phyloP scores from a whole-genome alignment of 768 basidiomycete genomes.

The Phylloporus sp. region DNA sequence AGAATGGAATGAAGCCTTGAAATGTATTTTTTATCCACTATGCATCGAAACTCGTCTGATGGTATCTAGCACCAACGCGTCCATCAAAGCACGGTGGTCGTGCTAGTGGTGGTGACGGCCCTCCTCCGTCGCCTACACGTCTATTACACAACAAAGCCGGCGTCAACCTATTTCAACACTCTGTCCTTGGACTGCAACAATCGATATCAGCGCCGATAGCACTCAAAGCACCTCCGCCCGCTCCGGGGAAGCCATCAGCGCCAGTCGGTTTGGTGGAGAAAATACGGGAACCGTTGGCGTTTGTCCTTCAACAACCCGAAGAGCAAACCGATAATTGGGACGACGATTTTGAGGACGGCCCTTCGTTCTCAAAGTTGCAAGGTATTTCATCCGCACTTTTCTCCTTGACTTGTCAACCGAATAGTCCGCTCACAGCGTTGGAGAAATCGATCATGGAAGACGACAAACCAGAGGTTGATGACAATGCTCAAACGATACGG shows the following conservation, averaged over 20 bases:
- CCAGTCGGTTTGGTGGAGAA: slow-evolving; percentile 34
- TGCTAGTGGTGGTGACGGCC: slow-evolving; percentile 30
- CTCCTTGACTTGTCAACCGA: neutral
- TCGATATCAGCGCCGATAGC: slow-evolving; percentile 30
- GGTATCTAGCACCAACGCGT: slow-evolving; percentile 57
- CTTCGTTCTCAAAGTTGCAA: slow-evolving; percentile 81
- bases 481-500: slow-evolving; percentile 76
- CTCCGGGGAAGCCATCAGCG: slow-evolving; percentile 17
- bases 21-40: slow-evolving; percentile 48
- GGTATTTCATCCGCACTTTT: slow-evolving; percentile 26
- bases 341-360: slow-evolving; percentile 94
- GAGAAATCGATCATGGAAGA: slow-evolving; percentile 57
- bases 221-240: slow-evolving; percentile 19
- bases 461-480: slow-evolving; percentile 53
- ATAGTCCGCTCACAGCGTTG: slow-evolving; percentile 39
- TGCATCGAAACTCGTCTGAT: slow-evolving; percentile 3
- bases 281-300: slow-evolving; percentile 52
- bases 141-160: slow-evolving; percentile 25
- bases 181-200: slow-evolving; percentile 33
- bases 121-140: slow-evolving; percentile 42
- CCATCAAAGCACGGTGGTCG: slow-evolving; percentile 63
- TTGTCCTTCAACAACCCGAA: slow-evolving; percentile 68
- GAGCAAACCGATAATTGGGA: slow-evolving; percentile 97
- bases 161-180: slow-evolving; percentile 27
- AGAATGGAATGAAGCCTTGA: slow-evolving; percentile 97